Evolutionary conservation across 805 yeast genomes (phyloP).

Genomic region (Saturnispora sekii): DNA sequence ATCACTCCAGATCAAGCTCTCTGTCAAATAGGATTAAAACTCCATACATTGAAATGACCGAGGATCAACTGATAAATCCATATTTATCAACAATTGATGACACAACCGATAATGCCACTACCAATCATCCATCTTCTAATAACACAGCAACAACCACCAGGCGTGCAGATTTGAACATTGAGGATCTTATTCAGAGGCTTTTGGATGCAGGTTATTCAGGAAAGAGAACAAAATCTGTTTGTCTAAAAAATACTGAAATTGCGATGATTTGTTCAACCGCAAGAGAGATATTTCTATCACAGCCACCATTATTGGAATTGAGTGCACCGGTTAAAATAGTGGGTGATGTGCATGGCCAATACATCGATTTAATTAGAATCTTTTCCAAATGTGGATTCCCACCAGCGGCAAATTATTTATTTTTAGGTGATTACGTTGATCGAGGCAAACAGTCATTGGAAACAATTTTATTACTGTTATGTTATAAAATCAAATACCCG

Average conservation of each 20-base stretch:
- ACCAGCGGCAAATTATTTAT: conserved; percentile 83
- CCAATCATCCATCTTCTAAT: neutral
- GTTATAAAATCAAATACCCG: conserved; percentile 94
- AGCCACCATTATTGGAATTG: conserved; percentile 82
- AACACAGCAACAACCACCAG: neutral
- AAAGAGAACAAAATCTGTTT: conserved; percentile 79
- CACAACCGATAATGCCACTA: too few relatives aligned
- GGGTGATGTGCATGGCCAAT: conserved; percentile 97
- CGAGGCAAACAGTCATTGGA: conserved; percentile 95
- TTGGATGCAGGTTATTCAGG: conserved; percentile 96
- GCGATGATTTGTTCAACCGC: conserved; percentile 79
- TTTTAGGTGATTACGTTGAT: conserved; percentile 95
- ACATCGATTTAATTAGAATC: conserved; percentile 78
- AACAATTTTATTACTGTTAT: conserved; percentile 75
- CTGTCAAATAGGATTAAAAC: conserved; percentile 9
- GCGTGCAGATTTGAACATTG: conserved; percentile 42
- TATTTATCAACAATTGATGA: too few relatives aligned
- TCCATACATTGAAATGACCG: conserved; percentile 5
- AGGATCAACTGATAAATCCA: too few relatives aligned
- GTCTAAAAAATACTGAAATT: conserved; percentile 85
- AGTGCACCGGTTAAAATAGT: conserved; percentile 81
- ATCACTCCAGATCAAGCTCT: conserved; percentile 8
- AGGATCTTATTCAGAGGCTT: conserved; percentile 81
- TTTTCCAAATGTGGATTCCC: conserved; percentile 97
- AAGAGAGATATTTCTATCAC: conserved; percentile 79